A percentile compares a stretch with the other conserved stretches of the same genome.
These are phyloP conservation scores for Rhododendron molle DNA, from an alignment of 148 eudicot genomes.

Conservation along the genomic window DNA sequence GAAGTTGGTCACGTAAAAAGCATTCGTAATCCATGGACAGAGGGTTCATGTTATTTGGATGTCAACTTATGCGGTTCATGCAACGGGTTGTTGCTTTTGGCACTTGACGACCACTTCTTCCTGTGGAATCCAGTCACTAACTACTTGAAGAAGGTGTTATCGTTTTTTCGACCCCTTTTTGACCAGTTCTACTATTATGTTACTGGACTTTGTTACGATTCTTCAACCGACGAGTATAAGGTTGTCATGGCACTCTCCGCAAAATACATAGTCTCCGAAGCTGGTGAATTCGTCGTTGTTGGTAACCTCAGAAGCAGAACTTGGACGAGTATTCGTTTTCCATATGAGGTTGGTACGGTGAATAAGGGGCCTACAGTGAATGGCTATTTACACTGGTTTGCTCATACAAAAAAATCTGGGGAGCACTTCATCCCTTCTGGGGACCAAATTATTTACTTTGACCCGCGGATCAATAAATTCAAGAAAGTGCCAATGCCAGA, in stretches of 20 bases:
- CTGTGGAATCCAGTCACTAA: neutral
- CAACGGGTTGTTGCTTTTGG: neutral
- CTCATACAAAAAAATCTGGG: neutral
- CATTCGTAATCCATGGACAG: too few species aligned
- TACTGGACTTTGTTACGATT: too few species aligned
- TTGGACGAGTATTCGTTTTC: too few species aligned
- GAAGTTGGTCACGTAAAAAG: too few species aligned
- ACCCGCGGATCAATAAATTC: neutral
- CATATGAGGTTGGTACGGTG: too few species aligned
- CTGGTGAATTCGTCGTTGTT: too few species aligned
- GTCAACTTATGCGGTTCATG: neutral
- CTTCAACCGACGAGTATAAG: too few species aligned
- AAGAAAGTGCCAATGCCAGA: neutral
- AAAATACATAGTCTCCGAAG: too few species aligned
- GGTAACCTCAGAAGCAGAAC: too few species aligned
- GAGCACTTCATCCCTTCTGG: neutral
- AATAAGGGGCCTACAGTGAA: neutral
- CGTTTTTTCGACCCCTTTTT: neutral
- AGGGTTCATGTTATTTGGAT: too few species aligned
- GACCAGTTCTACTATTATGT: too few species aligned
- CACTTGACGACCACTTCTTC: neutral
- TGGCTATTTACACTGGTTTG: neutral
- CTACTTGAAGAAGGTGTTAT: neutral
- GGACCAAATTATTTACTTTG: neutral
- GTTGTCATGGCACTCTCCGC: too few species aligned